Evolutionary conservation across 2,329 filamentous ascomycete genomes (phyloP), one percentile per base, ranked within the genome.

Genomic region (Beauveria pseudobassiana): DNA sequence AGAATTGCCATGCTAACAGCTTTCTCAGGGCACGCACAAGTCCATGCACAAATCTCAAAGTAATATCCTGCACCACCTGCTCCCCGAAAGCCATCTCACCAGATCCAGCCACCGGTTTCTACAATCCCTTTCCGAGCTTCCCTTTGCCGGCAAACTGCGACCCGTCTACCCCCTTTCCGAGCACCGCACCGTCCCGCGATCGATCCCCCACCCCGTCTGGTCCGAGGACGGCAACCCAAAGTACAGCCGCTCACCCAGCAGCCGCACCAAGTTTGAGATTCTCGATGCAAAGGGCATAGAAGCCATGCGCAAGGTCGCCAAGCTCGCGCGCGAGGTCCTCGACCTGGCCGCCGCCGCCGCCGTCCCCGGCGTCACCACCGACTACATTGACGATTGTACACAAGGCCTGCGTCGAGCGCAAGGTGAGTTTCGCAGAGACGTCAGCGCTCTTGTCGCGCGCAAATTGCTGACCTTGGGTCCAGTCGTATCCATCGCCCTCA

Each of bases 401-500:
- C 79, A 91, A 96, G 69, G 95, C 93, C 57, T 97, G 91, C 72
- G 79, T 98, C 66, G 93, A 97, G 77, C 85, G 95, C 76, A 85
- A 97, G 67, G 93, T 97, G 77, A 77, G 89, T 74, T 24, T 43
- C 28, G 14, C 26, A 16, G n/a, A 3, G 22, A 43, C 20, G 24
- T 43, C 10, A 3, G 5, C 16, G 20, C 55, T 34, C 30, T 20
- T 14, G 28, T 20, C 18, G 20, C 48, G 24, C 24, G 56, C 18
- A 26, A 4, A 45, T 10, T 42, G 30, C 48, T 52, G 18, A 61
- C 42, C 16, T n/a, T 28, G 54, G 34, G 45, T n/a, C 51, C 65
- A 97, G 93, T 90, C 92, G 10, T 98, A 98, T 73, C 93, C 93
- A 0, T 97, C 93, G 1, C 92, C 93, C 80, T 98, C 40, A 97